phyloP scores from a whole-genome alignment of 306 rosid species.

The Macrotyloma uniflorum region DNA sequence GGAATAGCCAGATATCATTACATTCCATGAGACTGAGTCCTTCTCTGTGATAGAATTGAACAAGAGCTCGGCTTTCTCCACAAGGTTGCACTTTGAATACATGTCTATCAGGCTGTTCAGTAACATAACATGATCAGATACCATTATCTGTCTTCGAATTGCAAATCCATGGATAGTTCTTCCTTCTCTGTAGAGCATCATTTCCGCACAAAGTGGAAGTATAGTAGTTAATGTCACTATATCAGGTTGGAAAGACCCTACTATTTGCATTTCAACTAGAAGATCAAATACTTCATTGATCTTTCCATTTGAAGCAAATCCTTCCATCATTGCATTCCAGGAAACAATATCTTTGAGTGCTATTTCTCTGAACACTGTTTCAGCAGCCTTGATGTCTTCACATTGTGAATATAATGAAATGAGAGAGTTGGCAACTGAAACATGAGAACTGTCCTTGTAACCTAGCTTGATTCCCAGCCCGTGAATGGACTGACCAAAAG shows the following conservation, averaged over 20 bases:
- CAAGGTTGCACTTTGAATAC: conserved; percentile 55
- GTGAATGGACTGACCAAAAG: conserved; percentile 50
- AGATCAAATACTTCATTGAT: conserved; percentile 49
- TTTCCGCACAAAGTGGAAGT: conserved; percentile 48
- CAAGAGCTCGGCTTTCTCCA: conserved; percentile 49
- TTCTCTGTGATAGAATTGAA: conserved; percentile 46
- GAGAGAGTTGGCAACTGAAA: conserved; percentile 59
- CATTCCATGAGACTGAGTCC: conserved; percentile 66
- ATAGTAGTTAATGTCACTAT: conserved; percentile 45
- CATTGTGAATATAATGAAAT: conserved; percentile 57
- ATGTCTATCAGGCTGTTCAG: conserved; percentile 55
- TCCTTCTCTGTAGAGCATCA: conserved; percentile 53
- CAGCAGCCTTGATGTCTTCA: conserved; percentile 44
- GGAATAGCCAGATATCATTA: conserved; percentile 69
- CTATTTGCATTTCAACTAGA: conserved; percentile 53
- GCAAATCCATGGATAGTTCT: conserved; percentile 56
- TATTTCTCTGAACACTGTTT: conserved; percentile 51
- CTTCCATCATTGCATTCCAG: conserved; percentile 65
- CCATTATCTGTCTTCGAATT: conserved; percentile 48
- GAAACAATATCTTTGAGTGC: conserved; percentile 48
- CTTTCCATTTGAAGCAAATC: conserved; percentile 53
- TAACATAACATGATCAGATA: conserved; percentile 37
- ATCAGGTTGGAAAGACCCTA: conserved; percentile 48
- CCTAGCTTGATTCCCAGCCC: conserved; percentile 55
- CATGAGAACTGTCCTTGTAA: conserved; percentile 41